Evolutionary conservation across 495 filamentous ascomycete genomes (phyloP), one percentile per base, ranked within the genome.

Genomic region (Daldinia caldariorum): DNA sequence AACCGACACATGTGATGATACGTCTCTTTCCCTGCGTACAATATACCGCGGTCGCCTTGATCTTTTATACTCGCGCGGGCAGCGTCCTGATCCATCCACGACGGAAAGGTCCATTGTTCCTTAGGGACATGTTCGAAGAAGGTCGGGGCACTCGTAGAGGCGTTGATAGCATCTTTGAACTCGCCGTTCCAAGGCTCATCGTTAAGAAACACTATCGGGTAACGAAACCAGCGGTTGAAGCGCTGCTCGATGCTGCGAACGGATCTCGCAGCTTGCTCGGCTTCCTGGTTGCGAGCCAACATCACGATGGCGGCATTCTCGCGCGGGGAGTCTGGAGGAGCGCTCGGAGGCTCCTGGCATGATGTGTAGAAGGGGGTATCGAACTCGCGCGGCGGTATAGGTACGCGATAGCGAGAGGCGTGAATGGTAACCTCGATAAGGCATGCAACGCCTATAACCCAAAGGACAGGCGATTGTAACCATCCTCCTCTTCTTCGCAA

Each of bases 1-100:
- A 99, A 99, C 55, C 95, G 87, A 77, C 92, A 96, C 92, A 96
- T 96, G 82, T 97, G 92, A 76, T 99, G 95, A 76, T 99, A 99
- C 77, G 91, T 94, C 78, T 97, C 95, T 90, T 97, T 95, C n/a
- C 94, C 95, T 75, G 92, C 95, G 74, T 99, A 97, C 87, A 96
- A 91, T 72, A 99, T 94, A 32, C 94, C 94, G 50, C 85, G 84
- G 79, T 94, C 90, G 58, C 93, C 94, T 77, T 97, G 95, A 75
- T 91, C 89, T 43, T 88, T 83, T 68, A 99, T 93, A 39, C 91
- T 92, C 77, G 94, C 89, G 77, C 88, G 90, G 56, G 94, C 95
- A 34, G 90, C 89, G 58, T 89, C 88, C 29, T 84, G 79, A 77
- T 97, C 90, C 61, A 94, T 91, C 91, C 91, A 94, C 58, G 92